Conservation (phyloP, 805 yeast genomes). For the Spathaspora sp. region DNA sequence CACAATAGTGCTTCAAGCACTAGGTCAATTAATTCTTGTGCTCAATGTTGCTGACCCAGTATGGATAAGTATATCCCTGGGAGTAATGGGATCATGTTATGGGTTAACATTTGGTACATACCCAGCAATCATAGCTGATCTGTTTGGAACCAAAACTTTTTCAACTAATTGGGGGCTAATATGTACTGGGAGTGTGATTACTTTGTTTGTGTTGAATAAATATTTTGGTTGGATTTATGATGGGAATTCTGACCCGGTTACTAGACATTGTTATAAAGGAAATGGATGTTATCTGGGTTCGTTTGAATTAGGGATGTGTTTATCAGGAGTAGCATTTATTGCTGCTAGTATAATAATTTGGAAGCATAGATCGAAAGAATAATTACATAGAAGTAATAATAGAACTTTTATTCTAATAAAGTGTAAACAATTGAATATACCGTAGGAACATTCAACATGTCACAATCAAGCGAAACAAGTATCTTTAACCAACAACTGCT, state of each 20-base stretch:
- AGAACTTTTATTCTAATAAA: too few species aligned
- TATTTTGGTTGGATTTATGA: conserved; percentile 56
- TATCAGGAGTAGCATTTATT: not conserved
- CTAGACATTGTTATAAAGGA: conserved; percentile 36
- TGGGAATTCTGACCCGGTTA: conserved; percentile 33
- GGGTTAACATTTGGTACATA: conserved; percentile 71
- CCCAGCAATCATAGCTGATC: conserved; percentile 73
- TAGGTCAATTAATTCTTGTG: conserved; percentile 36
- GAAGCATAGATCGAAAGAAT: not conserved
- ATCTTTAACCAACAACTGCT: too few species aligned
- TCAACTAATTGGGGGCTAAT: conserved; percentile 75
- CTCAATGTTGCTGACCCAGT: conserved; percentile 21
- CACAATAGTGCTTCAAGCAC: conserved; percentile 33
- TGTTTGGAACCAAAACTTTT: conserved; percentile 63
- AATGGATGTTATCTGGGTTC: conserved; percentile 36
- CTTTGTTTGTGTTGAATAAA: conserved; percentile 51
- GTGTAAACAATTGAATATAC: too few species aligned
- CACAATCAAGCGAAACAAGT: too few species aligned
- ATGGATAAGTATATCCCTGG: conserved; percentile 47
- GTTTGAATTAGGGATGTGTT: conserved; percentile 21
- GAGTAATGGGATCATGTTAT: conserved; percentile 59
- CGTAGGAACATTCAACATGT: too few species aligned
- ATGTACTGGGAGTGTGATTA: conserved; percentile 65
- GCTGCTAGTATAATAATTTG: not conserved
- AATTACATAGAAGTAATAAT: too few species aligned